Conservation (phyloP, 2,329 filamentous ascomycete species). For the Fusarium sulawesiense region DNA sequence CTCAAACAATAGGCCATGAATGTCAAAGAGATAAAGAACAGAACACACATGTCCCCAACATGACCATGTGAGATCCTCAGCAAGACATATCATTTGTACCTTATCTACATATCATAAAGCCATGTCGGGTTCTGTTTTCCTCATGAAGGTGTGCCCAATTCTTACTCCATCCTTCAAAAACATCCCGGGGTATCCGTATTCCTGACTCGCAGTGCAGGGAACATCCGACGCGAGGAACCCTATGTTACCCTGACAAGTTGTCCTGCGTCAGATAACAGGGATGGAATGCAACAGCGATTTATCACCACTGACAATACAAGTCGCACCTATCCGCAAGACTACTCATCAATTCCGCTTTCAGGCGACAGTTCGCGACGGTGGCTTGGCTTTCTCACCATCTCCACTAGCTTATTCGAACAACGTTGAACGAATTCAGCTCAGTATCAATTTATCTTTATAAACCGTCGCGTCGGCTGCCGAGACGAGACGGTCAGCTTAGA, state of each 20-base stretch:
- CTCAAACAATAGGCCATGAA: background rate
- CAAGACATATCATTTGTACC: background rate
- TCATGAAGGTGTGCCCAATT: background rate
- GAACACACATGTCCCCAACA: background rate
- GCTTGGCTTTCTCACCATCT: slow-evolving; percentile 2
- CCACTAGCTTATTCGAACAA: slow-evolving; percentile 5
- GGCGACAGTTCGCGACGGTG: background rate
- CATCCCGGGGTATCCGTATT: background rate
- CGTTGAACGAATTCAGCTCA: background rate
- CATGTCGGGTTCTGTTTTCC: background rate
- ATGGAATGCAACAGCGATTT: background rate
- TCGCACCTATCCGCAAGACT: background rate
- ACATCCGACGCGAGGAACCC: background rate
- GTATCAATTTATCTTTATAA: background rate
- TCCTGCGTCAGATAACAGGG: background rate
- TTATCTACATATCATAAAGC: background rate
- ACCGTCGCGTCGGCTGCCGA: background rate
- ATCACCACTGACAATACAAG: background rate
- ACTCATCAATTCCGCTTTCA: background rate
- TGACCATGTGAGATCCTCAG: background rate
- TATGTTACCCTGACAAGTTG: background rate
- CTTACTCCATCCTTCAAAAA: background rate
- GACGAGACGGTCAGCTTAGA: background rate
- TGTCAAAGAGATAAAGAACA: background rate
- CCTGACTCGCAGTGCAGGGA: background rate